These are phyloP conservation scores for Cryptosporidium bovis DNA, from an alignment of 169 alveolate genomes.

Conservation along the genomic window DNA sequence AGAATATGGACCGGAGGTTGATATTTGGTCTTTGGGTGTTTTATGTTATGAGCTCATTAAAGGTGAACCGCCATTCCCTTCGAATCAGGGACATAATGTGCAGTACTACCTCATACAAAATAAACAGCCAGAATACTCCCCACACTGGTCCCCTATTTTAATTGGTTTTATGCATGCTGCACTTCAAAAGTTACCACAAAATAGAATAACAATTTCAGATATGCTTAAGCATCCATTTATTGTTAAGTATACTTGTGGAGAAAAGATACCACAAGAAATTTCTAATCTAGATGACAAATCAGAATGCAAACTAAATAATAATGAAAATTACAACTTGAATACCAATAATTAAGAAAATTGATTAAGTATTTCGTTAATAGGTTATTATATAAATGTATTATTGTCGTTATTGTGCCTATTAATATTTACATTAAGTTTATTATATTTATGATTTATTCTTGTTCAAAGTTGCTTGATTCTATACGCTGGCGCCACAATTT, in stretches of 20 bases:
- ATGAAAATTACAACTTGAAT: not conserved
- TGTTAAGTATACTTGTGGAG: conserved; percentile 35
- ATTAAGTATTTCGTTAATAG: no score
- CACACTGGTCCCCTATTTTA: conserved; percentile 74
- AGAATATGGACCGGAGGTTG: conserved; percentile 89
- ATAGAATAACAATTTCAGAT: conserved; percentile 55
- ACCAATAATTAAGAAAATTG: conserved; percentile 5
- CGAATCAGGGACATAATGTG: conserved; percentile 70
- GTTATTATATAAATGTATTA: not conserved
- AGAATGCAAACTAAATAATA: not conserved
- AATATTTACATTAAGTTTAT: no score
- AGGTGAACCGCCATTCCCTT: conserved; percentile 91
- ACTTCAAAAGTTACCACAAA: conserved; percentile 64
- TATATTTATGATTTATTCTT: no score
- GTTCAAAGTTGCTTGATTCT: no score
- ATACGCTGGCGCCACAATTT: no score
- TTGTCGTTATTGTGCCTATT: no score
- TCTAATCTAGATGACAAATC: not conserved
- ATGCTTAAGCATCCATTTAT: conserved; percentile 73
- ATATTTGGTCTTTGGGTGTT: conserved; percentile 93
- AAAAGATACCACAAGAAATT: not conserved
- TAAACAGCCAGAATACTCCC: conserved; percentile 69
- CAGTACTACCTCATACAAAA: conserved; percentile 67
- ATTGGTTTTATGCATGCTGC: conserved; percentile 71
- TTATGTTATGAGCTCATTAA: conserved; percentile 90